phyloP scores from a whole-genome alignment of 805 yeast genomes.

The Candida berthetii region DNA sequence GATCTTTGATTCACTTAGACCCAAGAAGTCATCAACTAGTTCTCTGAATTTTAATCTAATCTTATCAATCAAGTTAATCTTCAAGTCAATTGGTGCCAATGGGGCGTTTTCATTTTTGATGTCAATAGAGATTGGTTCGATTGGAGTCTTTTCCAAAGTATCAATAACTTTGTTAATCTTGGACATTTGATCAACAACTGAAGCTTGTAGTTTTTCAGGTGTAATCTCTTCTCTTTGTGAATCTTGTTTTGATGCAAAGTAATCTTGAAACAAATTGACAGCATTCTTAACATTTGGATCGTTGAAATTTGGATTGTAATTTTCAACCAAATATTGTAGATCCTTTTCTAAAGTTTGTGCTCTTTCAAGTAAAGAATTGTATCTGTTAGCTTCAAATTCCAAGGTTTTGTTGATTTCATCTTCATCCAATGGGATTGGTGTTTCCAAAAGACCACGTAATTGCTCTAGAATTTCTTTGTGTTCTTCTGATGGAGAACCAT shows the following conservation, averaged over 20 bases:
- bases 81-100: background rate
- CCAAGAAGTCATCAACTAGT: constrained; percentile 16
- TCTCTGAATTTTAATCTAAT: constrained; percentile 7
- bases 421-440: background rate
- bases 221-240: background rate
- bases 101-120: background rate
- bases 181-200: background rate
- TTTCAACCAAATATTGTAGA: constrained; percentile 37
- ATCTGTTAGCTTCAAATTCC: constrained; percentile 4
- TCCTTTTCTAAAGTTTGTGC: constrained; percentile 33
- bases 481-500: background rate
- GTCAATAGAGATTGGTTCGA: background rate
- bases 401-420: constrained; percentile 5
- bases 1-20: constrained; percentile 4
- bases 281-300: constrained; percentile 66
- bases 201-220: background rate
- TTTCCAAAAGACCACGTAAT: constrained; percentile 4
- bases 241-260: constrained; percentile 7
- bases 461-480: background rate
- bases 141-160: background rate
- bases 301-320: constrained; percentile 73
- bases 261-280: constrained; percentile 46
- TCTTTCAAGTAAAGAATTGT: constrained; percentile 10
- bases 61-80: constrained; percentile 3
- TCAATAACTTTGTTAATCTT: background rate